phyloP scores from a whole-genome alignment of 139 green algal species.

The Chlamydomonas sp. region DNA sequence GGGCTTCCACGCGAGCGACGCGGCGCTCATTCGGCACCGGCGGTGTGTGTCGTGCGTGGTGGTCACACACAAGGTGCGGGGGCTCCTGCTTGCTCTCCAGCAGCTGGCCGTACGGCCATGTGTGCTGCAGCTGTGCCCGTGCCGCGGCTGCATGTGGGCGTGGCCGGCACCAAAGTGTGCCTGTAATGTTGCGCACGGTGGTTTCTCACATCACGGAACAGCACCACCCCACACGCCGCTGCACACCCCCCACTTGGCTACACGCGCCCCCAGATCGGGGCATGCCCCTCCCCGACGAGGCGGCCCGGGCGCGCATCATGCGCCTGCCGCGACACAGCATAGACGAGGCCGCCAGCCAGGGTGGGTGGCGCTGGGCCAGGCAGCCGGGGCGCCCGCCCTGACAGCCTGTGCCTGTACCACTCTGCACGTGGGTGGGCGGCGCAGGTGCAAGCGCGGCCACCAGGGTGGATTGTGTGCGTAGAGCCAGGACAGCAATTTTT shows the following conservation, averaged over 20 bases:
- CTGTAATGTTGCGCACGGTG: too few relatives aligned
- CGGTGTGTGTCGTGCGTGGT: conserved; percentile 54
- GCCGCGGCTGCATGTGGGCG: background rate
- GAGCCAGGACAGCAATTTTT: too few relatives aligned
- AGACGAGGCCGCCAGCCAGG: background rate
- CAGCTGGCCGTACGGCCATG: background rate
- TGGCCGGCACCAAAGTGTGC: too few relatives aligned
- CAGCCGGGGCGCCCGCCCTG: background rate
- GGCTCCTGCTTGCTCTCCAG: background rate
- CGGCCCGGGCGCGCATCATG: conserved; percentile 29
- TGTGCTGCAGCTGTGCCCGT: background rate
- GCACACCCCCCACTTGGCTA: too few relatives aligned
- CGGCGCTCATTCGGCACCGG: conserved; percentile 52
- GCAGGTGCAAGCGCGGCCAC: too few relatives aligned
- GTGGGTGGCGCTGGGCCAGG: background rate
- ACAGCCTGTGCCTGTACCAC: too few relatives aligned
- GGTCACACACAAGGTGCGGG: conserved; percentile 20
- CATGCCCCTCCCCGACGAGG: background rate
- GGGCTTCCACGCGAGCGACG: conserved; percentile 20
- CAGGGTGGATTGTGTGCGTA: too few relatives aligned
- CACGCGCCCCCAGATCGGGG: too few relatives aligned
- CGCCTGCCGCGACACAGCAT: conserved; percentile 17
- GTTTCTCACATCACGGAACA: too few relatives aligned
- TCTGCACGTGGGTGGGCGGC: too few relatives aligned
- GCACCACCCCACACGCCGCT: too few relatives aligned